Conservation (phyloP, 768 basidiomycete species). For the Termitomyces sp. region DNA sequence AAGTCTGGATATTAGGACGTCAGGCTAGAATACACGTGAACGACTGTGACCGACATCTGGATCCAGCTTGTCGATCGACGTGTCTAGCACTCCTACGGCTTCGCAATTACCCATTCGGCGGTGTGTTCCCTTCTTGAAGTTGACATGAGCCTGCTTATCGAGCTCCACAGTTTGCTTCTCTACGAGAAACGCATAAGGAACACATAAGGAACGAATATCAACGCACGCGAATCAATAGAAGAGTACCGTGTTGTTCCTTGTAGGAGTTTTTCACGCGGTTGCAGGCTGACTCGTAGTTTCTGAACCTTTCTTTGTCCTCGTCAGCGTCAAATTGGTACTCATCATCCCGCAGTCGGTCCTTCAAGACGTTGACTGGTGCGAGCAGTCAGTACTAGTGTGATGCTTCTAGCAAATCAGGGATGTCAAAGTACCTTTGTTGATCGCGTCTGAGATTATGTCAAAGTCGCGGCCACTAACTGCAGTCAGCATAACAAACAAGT, state of each 20-base stretch:
- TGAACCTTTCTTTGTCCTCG: conserved; percentile 59
- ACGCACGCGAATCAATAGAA: background rate
- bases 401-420: background rate
- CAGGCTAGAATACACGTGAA: background rate
- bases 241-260: conserved; percentile 18
- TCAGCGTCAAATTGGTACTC: conserved; percentile 41
- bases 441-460: conserved; percentile 13
- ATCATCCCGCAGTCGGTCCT: conserved; percentile 46
- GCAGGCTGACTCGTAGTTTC: conserved; percentile 39
- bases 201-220: background rate
- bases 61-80: conserved; percentile 86
- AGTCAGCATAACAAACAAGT: background rate
- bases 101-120: conserved; percentile 86
- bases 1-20: background rate
- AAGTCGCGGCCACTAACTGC: conserved; percentile 7
- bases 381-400: background rate
- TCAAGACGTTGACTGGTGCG: conserved; percentile 55
- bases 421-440: conserved; percentile 12
- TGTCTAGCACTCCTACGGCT: conserved; percentile 84
- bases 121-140: conserved; percentile 65
- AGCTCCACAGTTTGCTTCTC: conserved; percentile 87
- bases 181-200: conserved; percentile 22
- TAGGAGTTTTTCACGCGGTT: conserved; percentile 18
- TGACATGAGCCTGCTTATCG: conserved; percentile 75
- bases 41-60: conserved; percentile 60